Percentiles rank a stretch among this genome's conserved stretches.
Conservation (phyloP, 2,329 filamentous ascomycete genomes). For the Aphanoascus verrucosus region DNA sequence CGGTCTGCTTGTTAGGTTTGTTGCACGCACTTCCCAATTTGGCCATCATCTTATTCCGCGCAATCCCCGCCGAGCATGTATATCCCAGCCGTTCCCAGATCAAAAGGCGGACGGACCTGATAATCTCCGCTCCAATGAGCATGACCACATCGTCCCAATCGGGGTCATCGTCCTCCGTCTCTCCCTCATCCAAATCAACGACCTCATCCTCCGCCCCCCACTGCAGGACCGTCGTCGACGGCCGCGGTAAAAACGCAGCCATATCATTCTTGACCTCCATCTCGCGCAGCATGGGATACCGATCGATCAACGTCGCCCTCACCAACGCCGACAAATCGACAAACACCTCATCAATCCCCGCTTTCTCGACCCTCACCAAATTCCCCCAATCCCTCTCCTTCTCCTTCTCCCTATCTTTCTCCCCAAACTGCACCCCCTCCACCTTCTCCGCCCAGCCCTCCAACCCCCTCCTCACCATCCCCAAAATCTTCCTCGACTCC, state of each 20-base stretch:
- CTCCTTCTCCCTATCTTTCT: conserved; percentile 12
- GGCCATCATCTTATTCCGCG: conserved; percentile 86
- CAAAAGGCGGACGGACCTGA: conserved; percentile 59
- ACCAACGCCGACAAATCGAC: conserved; percentile 81
- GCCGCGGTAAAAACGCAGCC: conserved; percentile 59
- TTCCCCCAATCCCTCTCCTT: conserved; percentile 19
- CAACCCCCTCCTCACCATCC: conserved; percentile 62
- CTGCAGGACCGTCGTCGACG: conserved; percentile 61
- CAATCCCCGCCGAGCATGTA: conserved; percentile 83
- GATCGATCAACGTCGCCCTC: conserved; percentile 59
- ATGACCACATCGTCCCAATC: conserved; percentile 96
- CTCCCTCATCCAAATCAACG: conserved; percentile 60
- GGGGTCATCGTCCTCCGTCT: conserved; percentile 66
- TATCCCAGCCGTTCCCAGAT: conserved; percentile 65
- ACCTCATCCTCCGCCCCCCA: conserved; percentile 71
- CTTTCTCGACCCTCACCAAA: conserved; percentile 67
- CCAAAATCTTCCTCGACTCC: conserved; percentile 72
- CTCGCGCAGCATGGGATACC: conserved; percentile 59
- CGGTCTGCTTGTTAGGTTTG: conserved; percentile 88
- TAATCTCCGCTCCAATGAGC: conserved; percentile 77
- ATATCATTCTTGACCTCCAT: conserved; percentile 48
- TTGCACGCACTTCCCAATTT: conserved; percentile 86
- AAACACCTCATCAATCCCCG: conserved; percentile 91
- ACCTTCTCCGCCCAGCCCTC: conserved; percentile 36
- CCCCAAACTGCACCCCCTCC: conserved; percentile 9